Evolutionary conservation across 176 grass and related monocot species (phyloP).

Genomic region (Aegilops sharonensis): DNA sequence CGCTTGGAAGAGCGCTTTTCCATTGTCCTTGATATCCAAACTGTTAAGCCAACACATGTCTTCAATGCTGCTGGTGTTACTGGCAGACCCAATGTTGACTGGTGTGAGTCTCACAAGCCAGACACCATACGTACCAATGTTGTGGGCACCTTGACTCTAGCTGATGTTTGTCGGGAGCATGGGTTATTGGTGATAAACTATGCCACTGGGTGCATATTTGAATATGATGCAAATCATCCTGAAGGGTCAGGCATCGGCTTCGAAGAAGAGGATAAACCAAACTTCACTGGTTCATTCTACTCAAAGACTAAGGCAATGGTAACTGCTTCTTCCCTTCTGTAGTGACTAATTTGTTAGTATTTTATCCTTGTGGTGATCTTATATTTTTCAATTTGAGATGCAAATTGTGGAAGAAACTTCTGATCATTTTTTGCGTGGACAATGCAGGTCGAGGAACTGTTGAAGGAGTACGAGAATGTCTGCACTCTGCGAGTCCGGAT

Average conservation of each 20-base stretch:
- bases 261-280: conserved; percentile 79
- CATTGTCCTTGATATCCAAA: conserved; percentile 60
- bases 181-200: conserved; percentile 78
- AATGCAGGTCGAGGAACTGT: conserved; percentile 72
- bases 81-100: conserved; percentile 87
- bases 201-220: conserved; percentile 85
- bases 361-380: neutral
- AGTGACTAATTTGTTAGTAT: neutral
- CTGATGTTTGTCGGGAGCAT: conserved; percentile 67
- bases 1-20: conserved; percentile 59
- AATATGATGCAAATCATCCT: conserved; percentile 63
- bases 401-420: neutral
- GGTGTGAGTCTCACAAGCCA: conserved; percentile 78
- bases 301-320: conserved; percentile 87
- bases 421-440: conserved; percentile 9
- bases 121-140: conserved; percentile 82
- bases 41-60: conserved; percentile 79
- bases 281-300: conserved; percentile 75
- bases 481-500: conserved; percentile 71
- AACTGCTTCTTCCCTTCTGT: conserved; percentile 22
- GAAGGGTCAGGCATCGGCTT: conserved; percentile 76
- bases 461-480: conserved; percentile 76
- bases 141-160: conserved; percentile 65
- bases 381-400: neutral
- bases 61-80: conserved; percentile 84